phyloP scores from a whole-genome alignment of 2,329 filamentous ascomycete species.

The Curvularia verruculosa region DNA sequence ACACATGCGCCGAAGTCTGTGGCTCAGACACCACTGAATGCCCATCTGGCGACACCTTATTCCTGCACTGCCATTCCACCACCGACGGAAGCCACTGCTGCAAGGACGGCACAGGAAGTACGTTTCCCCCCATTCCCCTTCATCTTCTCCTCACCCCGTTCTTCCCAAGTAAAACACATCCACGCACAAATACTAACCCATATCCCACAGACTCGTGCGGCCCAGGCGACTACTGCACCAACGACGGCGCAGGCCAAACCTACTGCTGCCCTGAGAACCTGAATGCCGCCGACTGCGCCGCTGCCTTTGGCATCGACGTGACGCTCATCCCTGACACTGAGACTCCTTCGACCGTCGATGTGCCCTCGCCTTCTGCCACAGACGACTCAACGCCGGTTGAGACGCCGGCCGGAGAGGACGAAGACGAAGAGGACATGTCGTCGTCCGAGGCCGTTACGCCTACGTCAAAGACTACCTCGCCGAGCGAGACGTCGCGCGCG shows the following conservation, averaged over 20 bases:
- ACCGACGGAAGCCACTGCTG: background rate
- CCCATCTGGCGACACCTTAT: background rate
- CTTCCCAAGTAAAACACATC: no score
- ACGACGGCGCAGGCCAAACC: slow-evolving; percentile 58
- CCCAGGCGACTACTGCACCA: slow-evolving; percentile 67
- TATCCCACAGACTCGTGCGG: slow-evolving; percentile 62
- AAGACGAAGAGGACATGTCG: background rate
- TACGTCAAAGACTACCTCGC: no score
- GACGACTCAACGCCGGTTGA: no score
- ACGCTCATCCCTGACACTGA: background rate
- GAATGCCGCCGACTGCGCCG: slow-evolving; percentile 62
- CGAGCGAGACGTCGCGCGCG: no score
- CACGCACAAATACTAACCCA: no score
- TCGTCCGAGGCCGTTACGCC: no score
- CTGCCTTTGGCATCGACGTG: background rate
- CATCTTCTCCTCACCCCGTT: no score
- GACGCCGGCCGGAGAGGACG: background rate
- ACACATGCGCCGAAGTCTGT: background rate
- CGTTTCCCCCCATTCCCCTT: background rate
- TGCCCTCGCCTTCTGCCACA: no score
- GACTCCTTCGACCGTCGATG: no score
- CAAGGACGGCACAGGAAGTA: slow-evolving; percentile 2
- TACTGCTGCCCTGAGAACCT: slow-evolving; percentile 67
- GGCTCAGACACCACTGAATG: background rate
- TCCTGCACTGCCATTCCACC: background rate